These are phyloP conservation scores for Xylariaceae sp. DNA, from an alignment of 2,329 filamentous ascomycete genomes.

Conservation along the genomic window DNA sequence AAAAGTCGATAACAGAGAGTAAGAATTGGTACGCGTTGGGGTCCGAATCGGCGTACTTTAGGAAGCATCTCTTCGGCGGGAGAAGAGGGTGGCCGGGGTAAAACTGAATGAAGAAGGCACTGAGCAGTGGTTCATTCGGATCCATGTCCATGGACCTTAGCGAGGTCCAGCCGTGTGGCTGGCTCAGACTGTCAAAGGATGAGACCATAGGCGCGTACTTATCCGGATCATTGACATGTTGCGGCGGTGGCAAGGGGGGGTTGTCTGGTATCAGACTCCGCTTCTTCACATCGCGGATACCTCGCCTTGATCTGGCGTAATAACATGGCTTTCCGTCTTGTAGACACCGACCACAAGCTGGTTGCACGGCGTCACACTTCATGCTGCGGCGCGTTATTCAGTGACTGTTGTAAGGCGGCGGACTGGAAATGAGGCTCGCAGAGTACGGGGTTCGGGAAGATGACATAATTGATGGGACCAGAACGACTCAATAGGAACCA, in stretches of 20 bases:
- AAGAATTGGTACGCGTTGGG: slow-evolving; percentile 36
- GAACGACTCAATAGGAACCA: neutral
- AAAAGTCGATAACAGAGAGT: slow-evolving; percentile 35
- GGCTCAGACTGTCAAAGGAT: slow-evolving; percentile 19
- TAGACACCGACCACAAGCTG: slow-evolving; percentile 41
- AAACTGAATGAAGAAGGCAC: slow-evolving; percentile 30
- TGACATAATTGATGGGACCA: neutral
- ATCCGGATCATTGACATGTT: slow-evolving; percentile 21
- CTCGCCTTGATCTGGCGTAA: slow-evolving; percentile 46
- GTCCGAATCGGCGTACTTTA: slow-evolving; percentile 31
- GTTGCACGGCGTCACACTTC: slow-evolving; percentile 44
- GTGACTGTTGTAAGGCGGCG: neutral
- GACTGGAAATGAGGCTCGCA: neutral
- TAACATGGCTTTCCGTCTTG: slow-evolving; percentile 41
- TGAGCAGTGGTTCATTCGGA: slow-evolving; percentile 17
- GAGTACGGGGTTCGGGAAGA: neutral
- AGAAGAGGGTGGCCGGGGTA: slow-evolving; percentile 37
- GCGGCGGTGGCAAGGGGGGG: slow-evolving; percentile 23
- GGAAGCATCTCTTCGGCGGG: slow-evolving; percentile 34
- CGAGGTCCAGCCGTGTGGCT: slow-evolving; percentile 26
- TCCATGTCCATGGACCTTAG: slow-evolving; percentile 27
- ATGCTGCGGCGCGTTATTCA: slow-evolving; percentile 27
- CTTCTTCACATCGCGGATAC: slow-evolving; percentile 37
- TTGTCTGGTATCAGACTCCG: slow-evolving; percentile 33
- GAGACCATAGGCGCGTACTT: slow-evolving; percentile 21